phyloP scores from a whole-genome alignment of 1,284 basidiomycete genomes.

The Apiotrichum veenhuisii region DNA sequence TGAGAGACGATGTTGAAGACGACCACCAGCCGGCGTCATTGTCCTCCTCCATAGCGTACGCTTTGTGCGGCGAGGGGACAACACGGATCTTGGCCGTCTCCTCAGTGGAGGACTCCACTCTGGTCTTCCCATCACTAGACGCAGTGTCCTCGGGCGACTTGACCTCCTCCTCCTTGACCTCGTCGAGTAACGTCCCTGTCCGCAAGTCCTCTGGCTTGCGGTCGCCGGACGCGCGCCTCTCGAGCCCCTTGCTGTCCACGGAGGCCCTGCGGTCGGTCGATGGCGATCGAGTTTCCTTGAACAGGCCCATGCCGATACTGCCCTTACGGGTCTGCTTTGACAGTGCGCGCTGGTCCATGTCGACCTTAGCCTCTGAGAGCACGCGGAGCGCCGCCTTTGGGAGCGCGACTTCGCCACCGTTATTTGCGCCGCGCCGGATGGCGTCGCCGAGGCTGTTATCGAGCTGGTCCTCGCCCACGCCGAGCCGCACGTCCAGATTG shows the following conservation, averaged over 20 bases:
- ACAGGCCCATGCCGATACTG: constrained; percentile 50
- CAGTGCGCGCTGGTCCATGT: constrained; percentile 24
- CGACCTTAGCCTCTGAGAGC: constrained; percentile 44
- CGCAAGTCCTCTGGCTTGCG: neutral
- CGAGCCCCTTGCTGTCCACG: neutral
- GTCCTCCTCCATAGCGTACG: neutral
- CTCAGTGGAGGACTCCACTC: neutral
- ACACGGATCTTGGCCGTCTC: constrained; percentile 2
- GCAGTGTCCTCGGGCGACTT: too few species aligned
- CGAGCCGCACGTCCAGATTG: constrained; percentile 39
- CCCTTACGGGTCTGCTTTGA: constrained; percentile 49
- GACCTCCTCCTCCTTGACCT: constrained; percentile 9
- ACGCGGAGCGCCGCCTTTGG: constrained; percentile 42
- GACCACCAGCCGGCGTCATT: constrained; percentile 17
- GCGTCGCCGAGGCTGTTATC: constrained; percentile 43
- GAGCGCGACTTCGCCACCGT: constrained; percentile 40
- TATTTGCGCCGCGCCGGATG: constrained; percentile 31
- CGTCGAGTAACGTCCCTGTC: neutral
- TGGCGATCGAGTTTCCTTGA: constrained; percentile 38
- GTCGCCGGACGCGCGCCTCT: neutral
- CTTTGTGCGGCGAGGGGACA: constrained; percentile 5
- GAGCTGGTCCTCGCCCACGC: constrained; percentile 42
- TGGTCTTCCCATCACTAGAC: neutral
- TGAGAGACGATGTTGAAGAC: constrained; percentile 4
- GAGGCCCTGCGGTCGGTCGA: neutral